Conservation (phyloP, 805 yeast species). For the Saccharomycopsis sp. region DNA sequence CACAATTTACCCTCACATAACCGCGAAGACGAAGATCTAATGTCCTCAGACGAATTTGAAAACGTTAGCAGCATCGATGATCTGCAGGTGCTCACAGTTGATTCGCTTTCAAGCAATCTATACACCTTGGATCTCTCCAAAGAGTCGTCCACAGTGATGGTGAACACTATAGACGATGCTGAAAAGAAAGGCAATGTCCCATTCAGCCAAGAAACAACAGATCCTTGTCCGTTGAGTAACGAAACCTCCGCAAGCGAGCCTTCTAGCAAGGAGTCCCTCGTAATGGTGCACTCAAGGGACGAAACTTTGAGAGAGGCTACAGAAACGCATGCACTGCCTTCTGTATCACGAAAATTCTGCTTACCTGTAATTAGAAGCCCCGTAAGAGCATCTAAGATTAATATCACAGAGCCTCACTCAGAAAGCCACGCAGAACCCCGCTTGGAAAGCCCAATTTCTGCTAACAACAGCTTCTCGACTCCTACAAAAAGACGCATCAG, state of each 20-base stretch:
- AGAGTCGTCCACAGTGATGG: not conserved
- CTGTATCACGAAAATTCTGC: not conserved
- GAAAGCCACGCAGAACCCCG: too few relatives aligned
- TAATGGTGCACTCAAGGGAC: too few relatives aligned
- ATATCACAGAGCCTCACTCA: too few relatives aligned
- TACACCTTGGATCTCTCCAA: not conserved
- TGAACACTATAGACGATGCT: not conserved
- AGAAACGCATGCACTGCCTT: too few relatives aligned
- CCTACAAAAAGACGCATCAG: not conserved
- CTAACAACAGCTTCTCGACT: not conserved
- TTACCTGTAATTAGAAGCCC: not conserved
- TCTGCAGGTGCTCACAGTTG: not conserved
- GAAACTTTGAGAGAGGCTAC: not conserved
- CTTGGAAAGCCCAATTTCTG: not conserved
- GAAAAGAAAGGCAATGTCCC: not conserved
- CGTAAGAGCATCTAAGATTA: too few relatives aligned
- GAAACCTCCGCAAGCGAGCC: too few relatives aligned
- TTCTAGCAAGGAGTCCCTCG: too few relatives aligned
- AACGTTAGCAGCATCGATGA: not conserved
- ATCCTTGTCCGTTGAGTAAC: too few relatives aligned
- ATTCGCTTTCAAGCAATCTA: not conserved
- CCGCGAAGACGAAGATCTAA: not conserved
- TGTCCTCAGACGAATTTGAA: not conserved
- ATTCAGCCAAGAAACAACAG: too few relatives aligned
- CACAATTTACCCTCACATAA: too few relatives aligned